These are phyloP conservation scores for Corrigiola litoralis DNA, from an alignment of 179 eudicot species.

Conservation along the genomic window DNA sequence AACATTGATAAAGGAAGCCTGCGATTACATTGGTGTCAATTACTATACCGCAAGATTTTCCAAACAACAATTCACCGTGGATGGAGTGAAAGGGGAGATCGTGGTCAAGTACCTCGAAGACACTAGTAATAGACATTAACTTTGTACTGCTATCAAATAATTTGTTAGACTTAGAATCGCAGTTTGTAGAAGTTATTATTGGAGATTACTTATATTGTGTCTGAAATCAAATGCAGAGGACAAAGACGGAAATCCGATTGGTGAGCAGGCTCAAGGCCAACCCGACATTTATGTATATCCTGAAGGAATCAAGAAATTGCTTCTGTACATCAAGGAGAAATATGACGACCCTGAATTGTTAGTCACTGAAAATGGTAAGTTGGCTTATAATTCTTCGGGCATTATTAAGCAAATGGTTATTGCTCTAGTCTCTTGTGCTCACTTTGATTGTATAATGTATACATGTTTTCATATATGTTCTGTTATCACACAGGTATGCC, in stretches of 20 bases:
- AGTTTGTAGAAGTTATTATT: no score
- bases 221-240: not conserved
- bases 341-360: conserved; percentile 8
- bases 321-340: conserved; percentile 5
- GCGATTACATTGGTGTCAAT: conserved; percentile 16
- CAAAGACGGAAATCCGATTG: not conserved
- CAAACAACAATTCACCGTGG: not conserved
- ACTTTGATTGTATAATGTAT: no score
- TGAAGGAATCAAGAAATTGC: conserved; percentile 3
- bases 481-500: conserved; percentile 20
- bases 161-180: no score
- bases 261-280: conserved; percentile 12
- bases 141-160: no score
- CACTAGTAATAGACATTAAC: no score
- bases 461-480: no score
- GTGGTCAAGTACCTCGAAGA: not conserved
- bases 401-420: no score
- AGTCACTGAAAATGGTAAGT: conserved; percentile 19
- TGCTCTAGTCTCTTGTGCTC: no score
- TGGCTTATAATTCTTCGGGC: not conserved
- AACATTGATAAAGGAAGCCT: conserved; percentile 4
- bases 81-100: not conserved
- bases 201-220: no score
- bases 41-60: conserved; percentile 15
- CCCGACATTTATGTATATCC: conserved; percentile 11